Conservation (phyloP, 2,329 filamentous ascomycete genomes). For the Colletotrichum graminicola region DNA sequence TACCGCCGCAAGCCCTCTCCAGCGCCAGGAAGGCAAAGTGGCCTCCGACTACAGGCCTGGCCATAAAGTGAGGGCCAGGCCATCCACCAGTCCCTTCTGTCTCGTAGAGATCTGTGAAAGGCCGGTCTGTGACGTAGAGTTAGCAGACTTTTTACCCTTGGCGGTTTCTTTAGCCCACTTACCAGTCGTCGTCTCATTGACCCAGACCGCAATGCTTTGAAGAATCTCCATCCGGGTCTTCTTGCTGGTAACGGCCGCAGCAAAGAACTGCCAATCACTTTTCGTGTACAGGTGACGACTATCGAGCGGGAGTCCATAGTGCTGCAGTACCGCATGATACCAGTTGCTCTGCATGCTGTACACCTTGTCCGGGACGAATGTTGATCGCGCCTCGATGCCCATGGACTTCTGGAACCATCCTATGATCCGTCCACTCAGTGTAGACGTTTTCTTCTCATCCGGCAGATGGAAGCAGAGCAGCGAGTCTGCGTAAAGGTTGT, state of each 20-base stretch:
- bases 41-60: conserved; percentile 84
- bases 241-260: conserved; percentile 80
- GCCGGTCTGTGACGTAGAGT: conserved; percentile 64
- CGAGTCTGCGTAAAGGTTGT: conserved; percentile 81
- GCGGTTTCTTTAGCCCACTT: conserved; percentile 44
- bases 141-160: neutral
- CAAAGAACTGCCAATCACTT: conserved; percentile 92
- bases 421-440: conserved; percentile 7
- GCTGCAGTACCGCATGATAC: conserved; percentile 84
- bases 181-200: conserved; percentile 83
- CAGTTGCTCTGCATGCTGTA: conserved; percentile 85
- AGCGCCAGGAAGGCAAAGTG: conserved; percentile 90
- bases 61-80: conserved; percentile 81
- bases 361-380: conserved; percentile 79
- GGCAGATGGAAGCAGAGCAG: conserved; percentile 82
- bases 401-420: conserved; percentile 44
- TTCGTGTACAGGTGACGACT: conserved; percentile 87
- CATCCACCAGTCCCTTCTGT: conserved; percentile 83
- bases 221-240: conserved; percentile 78
- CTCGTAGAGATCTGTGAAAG: conserved; percentile 85
- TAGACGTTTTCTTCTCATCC: conserved; percentile 43
- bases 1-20: conserved; percentile 81
- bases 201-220: conserved; percentile 80
- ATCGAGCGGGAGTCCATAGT: conserved; percentile 86
- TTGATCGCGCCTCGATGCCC: conserved; percentile 46